Evolutionary conservation across 495 filamentous ascomycete species (phyloP).

Genomic region (Daldinia caldariorum): DNA sequence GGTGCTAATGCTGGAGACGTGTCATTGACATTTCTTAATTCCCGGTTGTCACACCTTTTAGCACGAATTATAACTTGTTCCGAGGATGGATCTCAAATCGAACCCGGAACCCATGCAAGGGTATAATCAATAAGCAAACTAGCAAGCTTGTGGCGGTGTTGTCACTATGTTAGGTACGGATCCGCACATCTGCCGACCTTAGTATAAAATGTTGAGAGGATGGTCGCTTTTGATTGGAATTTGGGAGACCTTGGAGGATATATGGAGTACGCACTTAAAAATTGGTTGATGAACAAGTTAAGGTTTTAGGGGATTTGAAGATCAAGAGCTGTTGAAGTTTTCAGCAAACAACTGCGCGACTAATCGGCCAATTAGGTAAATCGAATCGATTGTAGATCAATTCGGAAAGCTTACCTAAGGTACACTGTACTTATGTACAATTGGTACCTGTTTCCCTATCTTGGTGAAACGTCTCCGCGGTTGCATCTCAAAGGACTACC

Average conservation of each 20-base stretch:
- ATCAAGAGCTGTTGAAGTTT: background rate
- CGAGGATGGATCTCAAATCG: background rate
- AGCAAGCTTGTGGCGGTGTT: background rate
- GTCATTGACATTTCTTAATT: slow-evolving; percentile 25
- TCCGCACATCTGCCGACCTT: too few relatives aligned
- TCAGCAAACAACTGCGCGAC: slow-evolving; percentile 8
- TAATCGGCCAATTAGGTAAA: slow-evolving; percentile 23
- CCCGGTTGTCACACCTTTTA: slow-evolving; percentile 7
- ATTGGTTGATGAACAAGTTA: background rate
- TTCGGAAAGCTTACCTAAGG: background rate
- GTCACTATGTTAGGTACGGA: too few relatives aligned
- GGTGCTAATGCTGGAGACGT: slow-evolving; percentile 26
- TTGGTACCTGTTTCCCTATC: too few relatives aligned
- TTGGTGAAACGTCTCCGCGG: background rate
- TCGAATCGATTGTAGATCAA: background rate
- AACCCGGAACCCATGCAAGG: slow-evolving; percentile 1
- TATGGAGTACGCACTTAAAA: background rate
- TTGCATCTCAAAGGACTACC: background rate
- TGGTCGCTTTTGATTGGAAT: slow-evolving; percentile 1
- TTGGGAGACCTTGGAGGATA: background rate
- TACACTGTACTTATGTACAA: too few relatives aligned
- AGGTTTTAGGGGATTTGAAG: background rate
- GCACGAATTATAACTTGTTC: slow-evolving; percentile 18
- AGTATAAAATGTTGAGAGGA: background rate
- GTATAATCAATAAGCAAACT: too few relatives aligned